Conservation (phyloP, 257 asterid species). For the Jasminum sambac region DNA sequence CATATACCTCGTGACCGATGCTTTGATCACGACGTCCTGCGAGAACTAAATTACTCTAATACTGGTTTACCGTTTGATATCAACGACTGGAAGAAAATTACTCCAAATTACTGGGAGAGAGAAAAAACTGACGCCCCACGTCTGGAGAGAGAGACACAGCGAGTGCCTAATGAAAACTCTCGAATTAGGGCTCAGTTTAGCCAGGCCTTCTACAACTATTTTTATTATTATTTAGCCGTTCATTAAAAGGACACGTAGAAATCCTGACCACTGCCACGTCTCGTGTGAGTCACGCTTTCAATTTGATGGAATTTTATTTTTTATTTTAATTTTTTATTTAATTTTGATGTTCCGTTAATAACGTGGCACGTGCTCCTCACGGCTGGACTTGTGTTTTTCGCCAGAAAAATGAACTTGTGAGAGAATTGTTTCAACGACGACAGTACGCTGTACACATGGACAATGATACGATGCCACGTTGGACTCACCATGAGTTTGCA, state of each 20-base stretch:
- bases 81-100: not conserved
- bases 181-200: not conserved
- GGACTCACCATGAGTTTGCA: too few relatives aligned
- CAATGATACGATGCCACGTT: too few relatives aligned
- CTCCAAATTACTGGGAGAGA: constrained; percentile 31
- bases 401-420: too few relatives aligned
- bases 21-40: not conserved
- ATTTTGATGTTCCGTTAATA: too few relatives aligned
- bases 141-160: too few relatives aligned
- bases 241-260: not conserved
- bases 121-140: not conserved
- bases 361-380: too few relatives aligned
- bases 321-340: too few relatives aligned
- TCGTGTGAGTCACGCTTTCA: not conserved
- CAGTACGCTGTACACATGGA: too few relatives aligned
- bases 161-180: constrained; percentile 11
- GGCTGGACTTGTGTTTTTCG: too few relatives aligned
- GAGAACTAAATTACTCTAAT: not conserved
- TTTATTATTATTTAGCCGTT: too few relatives aligned
- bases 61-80: not conserved
- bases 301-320: too few relatives aligned
- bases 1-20: constrained; percentile 12
- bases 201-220: not conserved
- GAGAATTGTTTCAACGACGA: too few relatives aligned
- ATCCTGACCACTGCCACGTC: not conserved